Conservation (phyloP, 768 basidiomycete species). For the Hypholoma sublateritium region DNA sequence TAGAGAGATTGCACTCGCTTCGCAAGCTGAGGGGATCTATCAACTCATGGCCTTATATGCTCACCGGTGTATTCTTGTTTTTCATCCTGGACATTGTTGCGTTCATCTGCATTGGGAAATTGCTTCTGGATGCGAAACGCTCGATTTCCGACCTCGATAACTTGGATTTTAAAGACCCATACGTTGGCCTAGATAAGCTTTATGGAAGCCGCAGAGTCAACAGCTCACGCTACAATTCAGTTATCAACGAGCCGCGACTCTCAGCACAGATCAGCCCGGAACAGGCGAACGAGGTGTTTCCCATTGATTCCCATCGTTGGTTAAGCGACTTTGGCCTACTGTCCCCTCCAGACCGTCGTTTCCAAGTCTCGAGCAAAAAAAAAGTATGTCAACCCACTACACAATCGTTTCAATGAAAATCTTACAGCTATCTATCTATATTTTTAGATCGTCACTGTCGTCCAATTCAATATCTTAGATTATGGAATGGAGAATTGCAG, state of each 20-base stretch:
- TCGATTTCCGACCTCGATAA: conserved; percentile 8
- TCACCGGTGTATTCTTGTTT: conserved; percentile 16
- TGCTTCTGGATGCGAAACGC: conserved; percentile 13
- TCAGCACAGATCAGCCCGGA: conserved; percentile 23
- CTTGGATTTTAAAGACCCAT: conserved; percentile 25
- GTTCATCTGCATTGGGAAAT: conserved; percentile 18
- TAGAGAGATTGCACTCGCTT: neutral
- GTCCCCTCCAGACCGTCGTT: conserved; percentile 26
- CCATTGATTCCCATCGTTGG: conserved; percentile 26
- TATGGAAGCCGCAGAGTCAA: conserved; percentile 15
- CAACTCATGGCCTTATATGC: conserved; percentile 1
- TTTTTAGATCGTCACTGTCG: conserved; percentile 22
- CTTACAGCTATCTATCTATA: neutral
- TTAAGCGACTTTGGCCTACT: conserved; percentile 26
- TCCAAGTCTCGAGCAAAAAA: conserved; percentile 18
- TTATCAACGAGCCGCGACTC: conserved; percentile 25
- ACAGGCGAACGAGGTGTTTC: conserved; percentile 21
- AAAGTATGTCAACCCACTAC: conserved; percentile 12
- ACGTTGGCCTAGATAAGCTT: conserved; percentile 25
- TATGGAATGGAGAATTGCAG: conserved; percentile 30
- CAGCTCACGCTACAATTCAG: conserved; percentile 14
- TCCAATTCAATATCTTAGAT: conserved; percentile 26
- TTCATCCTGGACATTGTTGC: conserved; percentile 23
- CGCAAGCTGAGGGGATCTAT: neutral
- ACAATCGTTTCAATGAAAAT: neutral